phyloP scores from a whole-genome alignment of 2,329 filamentous ascomycete genomes.

The Talaromyces funiculosus region DNA sequence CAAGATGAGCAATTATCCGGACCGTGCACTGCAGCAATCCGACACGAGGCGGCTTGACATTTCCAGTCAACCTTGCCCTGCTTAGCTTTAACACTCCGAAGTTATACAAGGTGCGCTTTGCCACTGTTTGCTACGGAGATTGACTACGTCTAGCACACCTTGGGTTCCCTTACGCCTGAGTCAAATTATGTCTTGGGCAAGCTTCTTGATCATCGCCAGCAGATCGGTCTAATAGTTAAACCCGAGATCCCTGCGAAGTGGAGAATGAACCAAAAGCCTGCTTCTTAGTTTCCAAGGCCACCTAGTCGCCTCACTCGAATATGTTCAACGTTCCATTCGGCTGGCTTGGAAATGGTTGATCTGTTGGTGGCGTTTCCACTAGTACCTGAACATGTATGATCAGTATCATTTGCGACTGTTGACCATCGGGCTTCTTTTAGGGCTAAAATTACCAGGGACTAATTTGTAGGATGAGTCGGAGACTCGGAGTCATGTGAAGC shows the following conservation, averaged over 20 bases:
- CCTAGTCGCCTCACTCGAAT: neutral
- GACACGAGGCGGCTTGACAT: neutral
- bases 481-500: neutral
- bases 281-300: neutral
- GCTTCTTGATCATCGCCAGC: neutral
- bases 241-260: neutral
- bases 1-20: neutral
- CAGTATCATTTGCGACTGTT: neutral
- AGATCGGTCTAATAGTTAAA: neutral
- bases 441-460: neutral
- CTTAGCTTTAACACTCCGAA: neutral
- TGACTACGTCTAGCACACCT: neutral
- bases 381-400: conserved; percentile 1
- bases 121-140: neutral
- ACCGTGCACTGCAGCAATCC: neutral
- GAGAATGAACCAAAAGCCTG: neutral
- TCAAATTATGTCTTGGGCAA: neutral
- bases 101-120: neutral
- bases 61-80: neutral
- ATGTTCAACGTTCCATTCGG: neutral
- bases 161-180: neutral
- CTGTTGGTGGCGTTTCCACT: conserved; percentile 1
- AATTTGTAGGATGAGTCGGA: neutral
- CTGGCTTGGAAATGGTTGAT: neutral
- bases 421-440: neutral